These are phyloP conservation scores for Elsinoe perseae DNA, from an alignment of 2,329 filamentous ascomycete species.

Conservation along the genomic window DNA sequence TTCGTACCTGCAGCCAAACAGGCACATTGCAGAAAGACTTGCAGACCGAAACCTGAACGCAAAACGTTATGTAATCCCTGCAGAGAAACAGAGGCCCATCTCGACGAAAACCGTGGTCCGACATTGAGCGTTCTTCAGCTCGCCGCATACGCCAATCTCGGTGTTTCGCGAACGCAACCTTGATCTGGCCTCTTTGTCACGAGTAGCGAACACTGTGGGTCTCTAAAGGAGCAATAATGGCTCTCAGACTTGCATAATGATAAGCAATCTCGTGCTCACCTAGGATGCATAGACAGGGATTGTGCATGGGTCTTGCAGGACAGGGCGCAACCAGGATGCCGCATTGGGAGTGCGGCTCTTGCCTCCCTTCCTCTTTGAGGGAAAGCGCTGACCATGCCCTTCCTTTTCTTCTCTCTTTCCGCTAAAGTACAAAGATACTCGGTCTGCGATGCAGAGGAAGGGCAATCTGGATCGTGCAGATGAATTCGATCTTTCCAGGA, in stretches of 20 bases:
- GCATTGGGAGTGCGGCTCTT: constrained; percentile 9
- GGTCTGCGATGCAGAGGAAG: neutral
- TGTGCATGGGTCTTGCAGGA: constrained; percentile 5
- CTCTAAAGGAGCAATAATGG: constrained; percentile 9
- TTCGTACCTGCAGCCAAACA: constrained; percentile 1
- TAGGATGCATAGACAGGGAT: constrained; percentile 1
- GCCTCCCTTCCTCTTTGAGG: neutral
- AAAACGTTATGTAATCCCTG: neutral
- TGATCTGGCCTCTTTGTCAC: constrained; percentile 1
- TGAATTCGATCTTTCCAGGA: neutral
- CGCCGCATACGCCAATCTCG: neutral
- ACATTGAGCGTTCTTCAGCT: neutral
- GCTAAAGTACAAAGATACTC: neutral
- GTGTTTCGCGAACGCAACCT: neutral
- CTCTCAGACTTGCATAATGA: constrained; percentile 3
- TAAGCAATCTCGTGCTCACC: constrained; percentile 11
- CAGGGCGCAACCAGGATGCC: neutral
- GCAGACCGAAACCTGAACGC: neutral
- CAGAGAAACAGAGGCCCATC: neutral
- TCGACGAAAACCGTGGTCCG: neutral
- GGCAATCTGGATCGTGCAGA: neutral
- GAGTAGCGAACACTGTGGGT: neutral
- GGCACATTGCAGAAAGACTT: neutral
- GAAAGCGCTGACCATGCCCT: neutral
- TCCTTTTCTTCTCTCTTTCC: neutral